phyloP scores from a whole-genome alignment of 495 filamentous ascomycete genomes.

The Pseudevernia furfuracea region DNA sequence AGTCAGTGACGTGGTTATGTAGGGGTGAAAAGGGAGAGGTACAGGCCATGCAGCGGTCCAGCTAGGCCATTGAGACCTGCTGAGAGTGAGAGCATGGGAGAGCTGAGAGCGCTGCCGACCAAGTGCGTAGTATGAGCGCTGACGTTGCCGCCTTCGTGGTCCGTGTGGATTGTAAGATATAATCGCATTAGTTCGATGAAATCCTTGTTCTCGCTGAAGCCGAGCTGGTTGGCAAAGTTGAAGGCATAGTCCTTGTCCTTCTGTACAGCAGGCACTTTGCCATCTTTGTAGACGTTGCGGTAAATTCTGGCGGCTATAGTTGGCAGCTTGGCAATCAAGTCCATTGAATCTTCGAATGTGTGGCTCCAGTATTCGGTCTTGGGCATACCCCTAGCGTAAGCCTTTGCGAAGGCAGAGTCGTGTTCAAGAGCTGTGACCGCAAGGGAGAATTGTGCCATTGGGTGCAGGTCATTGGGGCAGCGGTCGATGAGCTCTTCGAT shows the following conservation, averaged over 20 bases:
- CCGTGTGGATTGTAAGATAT: constrained; percentile 98
- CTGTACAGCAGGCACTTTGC: constrained; percentile 90
- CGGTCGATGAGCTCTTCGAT: constrained; percentile 98
- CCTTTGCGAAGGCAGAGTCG: constrained; percentile 93
- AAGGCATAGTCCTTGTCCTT: constrained; percentile 97
- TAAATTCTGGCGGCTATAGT: constrained; percentile 97
- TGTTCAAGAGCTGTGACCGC: constrained; percentile 97
- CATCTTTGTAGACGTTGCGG: constrained; percentile 99
- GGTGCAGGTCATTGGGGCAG: constrained; percentile 96
- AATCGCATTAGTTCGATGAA: constrained; percentile 97
- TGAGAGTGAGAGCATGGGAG: constrained; percentile 89
- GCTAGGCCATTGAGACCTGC: constrained; percentile 96
- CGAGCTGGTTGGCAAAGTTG: constrained; percentile 99
- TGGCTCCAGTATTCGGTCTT: constrained; percentile 99
- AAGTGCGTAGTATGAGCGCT: constrained; percentile 96
- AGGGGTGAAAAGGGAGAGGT: constrained; percentile 22
- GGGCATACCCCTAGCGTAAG: constrained; percentile 96
- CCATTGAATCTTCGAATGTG: constrained; percentile 99
- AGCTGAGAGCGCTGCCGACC: constrained; percentile 93
- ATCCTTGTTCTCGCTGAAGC: constrained; percentile 89
- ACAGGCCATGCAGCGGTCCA: constrained; percentile 93
- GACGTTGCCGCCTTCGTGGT: constrained; percentile 99
- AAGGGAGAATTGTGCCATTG: constrained; percentile 98
- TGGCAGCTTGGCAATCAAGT: constrained; percentile 98
- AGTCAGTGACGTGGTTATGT: constrained; percentile 9